Base-by-base conservation (phyloP, 352 stramenopile species). In the Phytophthora nicotianae region DNA sequence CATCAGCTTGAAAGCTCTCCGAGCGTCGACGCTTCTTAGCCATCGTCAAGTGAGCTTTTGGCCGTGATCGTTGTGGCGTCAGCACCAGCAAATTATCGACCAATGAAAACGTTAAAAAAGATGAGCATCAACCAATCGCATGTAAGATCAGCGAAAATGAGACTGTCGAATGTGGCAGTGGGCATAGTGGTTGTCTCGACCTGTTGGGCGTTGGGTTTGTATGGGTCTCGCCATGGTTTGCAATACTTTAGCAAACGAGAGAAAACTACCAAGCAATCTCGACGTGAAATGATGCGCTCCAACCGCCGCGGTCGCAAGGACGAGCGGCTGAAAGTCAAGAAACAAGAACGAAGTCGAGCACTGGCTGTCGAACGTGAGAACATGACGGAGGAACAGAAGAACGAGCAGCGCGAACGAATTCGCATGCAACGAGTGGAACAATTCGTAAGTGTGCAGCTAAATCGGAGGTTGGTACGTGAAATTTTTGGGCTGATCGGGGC, bases 401-500 rank as follows among this genome's bases (percentile, higher is more conserved):
- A 56, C 5, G 83, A 90, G 46, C 54, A 74, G 13, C 72, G 77
- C 43, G 83, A 89, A 49, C 49, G 69, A 1, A 86, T 81, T 55
- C 82, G 81, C 43, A 90, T 92, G 81, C 77, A 83, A 43, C 77
- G 81, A 11, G 83, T 91, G 27, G 83, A 92, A 50, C 79, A 89
- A 88, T 90, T 88, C 45, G 83, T 91, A 53, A 17, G 75, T 81
- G 21, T 41, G 14, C 35, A 56, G 8, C 32, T 37, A 20, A 19
- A 41, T 27, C 17, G 5, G 5, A 23, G 6, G 2, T 32, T 54
- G n/a, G 19, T 23, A 11, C 35, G 6, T 55, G 14, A 14, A 35
- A 19, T 10, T 43, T n/a, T 57, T 17, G 13, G 27, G 32, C 13
- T 57, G n/a, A 32, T 50, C 35, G 23, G 1, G 4, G 8, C n/a